Evolutionary conservation across 805 yeast species (phyloP).

Genomic region (Metschnikowia cerradonensis): DNA sequence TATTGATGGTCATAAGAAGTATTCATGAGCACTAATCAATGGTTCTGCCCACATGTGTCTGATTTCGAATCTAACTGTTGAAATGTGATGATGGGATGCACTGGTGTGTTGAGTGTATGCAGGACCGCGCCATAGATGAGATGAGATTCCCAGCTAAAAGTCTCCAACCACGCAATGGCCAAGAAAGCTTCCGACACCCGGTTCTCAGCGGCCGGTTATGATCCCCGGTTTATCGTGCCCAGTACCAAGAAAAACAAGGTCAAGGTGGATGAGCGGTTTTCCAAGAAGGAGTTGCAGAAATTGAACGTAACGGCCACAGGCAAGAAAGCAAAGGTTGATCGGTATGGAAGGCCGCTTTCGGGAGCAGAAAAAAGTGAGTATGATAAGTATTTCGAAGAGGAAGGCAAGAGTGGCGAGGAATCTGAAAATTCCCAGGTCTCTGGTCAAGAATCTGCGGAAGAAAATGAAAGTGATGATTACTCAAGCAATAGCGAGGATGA

Average conservation of each 20-base stretch:
- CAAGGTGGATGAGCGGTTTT: slow-evolving; percentile 80
- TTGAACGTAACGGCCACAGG: slow-evolving; percentile 41
- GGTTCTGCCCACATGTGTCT: too few species aligned
- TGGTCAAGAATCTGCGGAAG: slow-evolving; percentile 5
- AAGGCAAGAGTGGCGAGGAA: slow-evolving; percentile 24
- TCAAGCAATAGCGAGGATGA: background rate
- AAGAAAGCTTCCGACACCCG: slow-evolving; percentile 54
- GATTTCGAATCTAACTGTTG: too few species aligned
- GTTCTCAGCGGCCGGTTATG: slow-evolving; percentile 73
- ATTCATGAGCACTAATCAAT: too few species aligned
- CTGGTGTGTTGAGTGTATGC: background rate
- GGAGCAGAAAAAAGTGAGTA: slow-evolving; percentile 37
- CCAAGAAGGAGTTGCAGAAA: slow-evolving; percentile 57
- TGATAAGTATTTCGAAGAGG: slow-evolving; percentile 56
- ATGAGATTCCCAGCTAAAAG: background rate
- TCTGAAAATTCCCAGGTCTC: background rate
- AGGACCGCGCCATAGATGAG: slow-evolving; percentile 1
- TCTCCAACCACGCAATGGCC: background rate
- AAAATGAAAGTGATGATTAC: slow-evolving; percentile 11
- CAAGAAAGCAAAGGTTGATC: slow-evolving; percentile 69
- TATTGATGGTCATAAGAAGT: too few species aligned
- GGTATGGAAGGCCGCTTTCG: slow-evolving; percentile 75
- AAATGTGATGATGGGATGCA: background rate
- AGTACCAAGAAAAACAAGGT: slow-evolving; percentile 66
- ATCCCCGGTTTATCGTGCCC: slow-evolving; percentile 83